Evolutionary conservation across 192 early-diverging fungal genomes (phyloP).

Genomic region (Chytriomyces confervae): DNA sequence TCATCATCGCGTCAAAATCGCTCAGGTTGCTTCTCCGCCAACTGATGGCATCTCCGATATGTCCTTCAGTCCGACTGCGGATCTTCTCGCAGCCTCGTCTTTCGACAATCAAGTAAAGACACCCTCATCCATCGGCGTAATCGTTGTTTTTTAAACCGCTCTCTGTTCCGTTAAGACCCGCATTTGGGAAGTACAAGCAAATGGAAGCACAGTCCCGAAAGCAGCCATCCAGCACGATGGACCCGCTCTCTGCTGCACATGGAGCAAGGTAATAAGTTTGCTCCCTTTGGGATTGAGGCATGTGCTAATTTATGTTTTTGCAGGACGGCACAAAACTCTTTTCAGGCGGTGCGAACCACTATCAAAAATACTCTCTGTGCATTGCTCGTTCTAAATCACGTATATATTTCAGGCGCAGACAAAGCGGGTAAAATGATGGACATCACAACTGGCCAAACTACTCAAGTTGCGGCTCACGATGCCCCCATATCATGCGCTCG

Average conservation of each 20-base stretch:
- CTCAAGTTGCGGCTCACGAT: conserved; percentile 87
- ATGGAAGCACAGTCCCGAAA: conserved; percentile 77
- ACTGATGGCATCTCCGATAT: conserved; percentile 68
- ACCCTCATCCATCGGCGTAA: background rate
- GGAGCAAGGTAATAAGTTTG: conserved; percentile 74
- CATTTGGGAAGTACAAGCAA: conserved; percentile 86
- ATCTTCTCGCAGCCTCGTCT: conserved; percentile 84
- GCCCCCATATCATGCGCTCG: conserved; percentile 82
- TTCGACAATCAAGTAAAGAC: conserved; percentile 83
- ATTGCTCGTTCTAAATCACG: background rate
- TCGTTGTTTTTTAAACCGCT: background rate
- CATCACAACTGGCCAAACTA: conserved; percentile 77
- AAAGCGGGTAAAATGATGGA: conserved; percentile 88
- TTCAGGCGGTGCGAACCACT: conserved; percentile 67
- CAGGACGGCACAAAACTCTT: conserved; percentile 90
- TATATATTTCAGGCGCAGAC: conserved; percentile 60
- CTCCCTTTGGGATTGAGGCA: background rate
- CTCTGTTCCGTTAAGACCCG: conserved; percentile 69
- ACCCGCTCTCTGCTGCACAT: conserved; percentile 80
- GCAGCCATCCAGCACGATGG: conserved; percentile 80
- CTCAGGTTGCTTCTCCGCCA: conserved; percentile 23
- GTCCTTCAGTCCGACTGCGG: conserved; percentile 79
- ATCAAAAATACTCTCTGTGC: background rate
- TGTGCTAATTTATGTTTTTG: background rate
- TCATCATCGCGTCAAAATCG: background rate